Evolutionary conservation across 1,284 basidiomycete genomes (phyloP).

Genomic region (Grifola frondosa): DNA sequence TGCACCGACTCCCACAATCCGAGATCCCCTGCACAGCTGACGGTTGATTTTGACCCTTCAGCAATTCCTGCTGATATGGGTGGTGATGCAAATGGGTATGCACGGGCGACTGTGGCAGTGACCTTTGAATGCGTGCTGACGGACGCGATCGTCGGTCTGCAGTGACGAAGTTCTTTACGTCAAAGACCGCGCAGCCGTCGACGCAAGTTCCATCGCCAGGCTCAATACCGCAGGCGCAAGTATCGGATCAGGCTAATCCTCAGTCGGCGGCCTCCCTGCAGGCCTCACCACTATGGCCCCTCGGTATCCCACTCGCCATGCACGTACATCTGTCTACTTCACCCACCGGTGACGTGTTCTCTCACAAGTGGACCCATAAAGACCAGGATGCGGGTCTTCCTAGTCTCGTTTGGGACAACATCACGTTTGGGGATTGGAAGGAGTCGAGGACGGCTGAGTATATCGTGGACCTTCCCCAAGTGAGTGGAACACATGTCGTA

Average conservation of each 20-base stretch:
- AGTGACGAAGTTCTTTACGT: constrained; percentile 48
- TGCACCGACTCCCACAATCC: constrained; percentile 27
- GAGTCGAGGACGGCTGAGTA: constrained; percentile 66
- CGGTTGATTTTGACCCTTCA: constrained; percentile 26
- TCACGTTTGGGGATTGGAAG: constrained; percentile 82
- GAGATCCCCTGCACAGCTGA: constrained; percentile 3
- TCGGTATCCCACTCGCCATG: constrained; percentile 63
- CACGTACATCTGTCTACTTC: constrained; percentile 76
- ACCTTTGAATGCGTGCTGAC: constrained; percentile 1
- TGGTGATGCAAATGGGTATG: constrained; percentile 62
- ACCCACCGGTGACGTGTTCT: constrained; percentile 59
- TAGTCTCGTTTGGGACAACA: constrained; percentile 75
- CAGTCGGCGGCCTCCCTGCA: constrained; percentile 52
- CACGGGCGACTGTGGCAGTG: constrained; percentile 5
- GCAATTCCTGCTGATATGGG: constrained; percentile 68
- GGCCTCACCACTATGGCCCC: constrained; percentile 54
- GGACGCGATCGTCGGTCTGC: constrained; percentile 2
- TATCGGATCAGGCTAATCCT: constrained; percentile 33
- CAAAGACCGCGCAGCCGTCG: constrained; percentile 32
- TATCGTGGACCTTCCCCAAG: constrained; percentile 72
- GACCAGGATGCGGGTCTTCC: constrained; percentile 56
- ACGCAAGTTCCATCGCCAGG: constrained; percentile 31
- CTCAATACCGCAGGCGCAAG: constrained; percentile 28
- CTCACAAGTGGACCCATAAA: constrained; percentile 47
- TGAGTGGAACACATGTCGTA: no score